Base-by-base conservation (phyloP, 2,329 filamentous ascomycete genomes). In the Blastomyces silverae region DNA sequence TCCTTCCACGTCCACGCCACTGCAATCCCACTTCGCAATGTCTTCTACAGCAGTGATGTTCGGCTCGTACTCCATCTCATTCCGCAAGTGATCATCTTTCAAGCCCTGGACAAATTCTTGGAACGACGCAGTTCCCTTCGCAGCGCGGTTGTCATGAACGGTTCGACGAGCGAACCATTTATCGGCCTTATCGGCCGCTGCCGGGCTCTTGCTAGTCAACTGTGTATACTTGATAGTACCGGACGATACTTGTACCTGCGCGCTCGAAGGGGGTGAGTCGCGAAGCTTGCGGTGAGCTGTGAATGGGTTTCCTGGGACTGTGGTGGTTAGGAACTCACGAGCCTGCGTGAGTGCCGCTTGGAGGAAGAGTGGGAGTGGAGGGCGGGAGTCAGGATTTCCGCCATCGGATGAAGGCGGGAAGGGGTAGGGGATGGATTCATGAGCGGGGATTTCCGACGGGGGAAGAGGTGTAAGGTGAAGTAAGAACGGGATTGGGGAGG, bases 111-210 rank as follows among this genome's bases (percentile, higher is more conserved):
- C 69, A 59, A 79, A 79, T 65, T 80, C 78, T 2, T 68, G 62
- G 70, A 74, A 79, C 6, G 72, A 72, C 5, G 77, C 78, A 8
- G 74, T 75, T 1, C 78, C 77, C 20, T 66, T 62, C 48, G 64
- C 53, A 0, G 71, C 64, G 2, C 67, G 65, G 34, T 76, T 67
- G 46, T 69, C 65, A 64, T 79, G 78, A 31, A 76, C 67, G 50
- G 76, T 79, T 55, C 72, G 72, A n/a, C 78, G 75, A 61, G 75
- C 78, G 37, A 75, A 73, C 78, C 78, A 80, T 69, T 75, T 73
- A 57, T 79, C 77, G 20, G 69, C 67, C 20, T 66, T 66, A 8
- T 60, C 31, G 17, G 46, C 25, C 10, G 25, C 25, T 39, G 39
- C 58, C 31, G 15, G 3, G 15, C 42, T 37, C 3, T 31, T 53